Conservation (phyloP, 164 flowering plant genomes). For the Kalanchoe fedtschenkoi region DNA sequence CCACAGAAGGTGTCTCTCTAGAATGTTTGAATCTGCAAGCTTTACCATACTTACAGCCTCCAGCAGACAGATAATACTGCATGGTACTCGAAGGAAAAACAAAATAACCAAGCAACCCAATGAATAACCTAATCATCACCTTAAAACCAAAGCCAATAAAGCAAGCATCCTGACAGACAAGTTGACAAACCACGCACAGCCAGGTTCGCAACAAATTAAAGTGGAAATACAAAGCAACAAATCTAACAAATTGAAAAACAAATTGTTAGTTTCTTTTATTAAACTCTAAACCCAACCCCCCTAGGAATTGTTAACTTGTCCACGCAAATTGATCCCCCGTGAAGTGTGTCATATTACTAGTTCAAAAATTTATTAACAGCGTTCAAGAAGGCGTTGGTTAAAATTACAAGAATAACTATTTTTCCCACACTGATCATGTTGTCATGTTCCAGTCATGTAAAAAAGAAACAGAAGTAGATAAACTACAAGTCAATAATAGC, state of each 20-base stretch:
- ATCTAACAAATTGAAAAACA: neutral
- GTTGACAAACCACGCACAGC: too few relatives aligned
- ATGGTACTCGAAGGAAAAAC: constrained; percentile 11
- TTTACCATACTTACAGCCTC: constrained; percentile 74
- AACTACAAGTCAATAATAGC: too few relatives aligned
- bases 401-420: too few relatives aligned
- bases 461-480: too few relatives aligned
- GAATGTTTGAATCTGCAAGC: constrained; percentile 66
- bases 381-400: too few relatives aligned
- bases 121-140: neutral
- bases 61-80: constrained; percentile 72
- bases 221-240: neutral
- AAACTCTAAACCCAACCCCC: too few relatives aligned
- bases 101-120: neutral
- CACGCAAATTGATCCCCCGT: too few relatives aligned
- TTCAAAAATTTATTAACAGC: too few relatives aligned
- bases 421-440: too few relatives aligned
- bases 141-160: neutral
- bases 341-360: too few relatives aligned
- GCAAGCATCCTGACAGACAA: neutral
- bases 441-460: too few relatives aligned
- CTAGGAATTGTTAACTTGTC: too few relatives aligned
- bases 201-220: neutral
- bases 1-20: constrained; percentile 25
- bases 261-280: neutral